Conservation (phyloP, 495 filamentous ascomycete species). For the Geoglossum glabrum region DNA sequence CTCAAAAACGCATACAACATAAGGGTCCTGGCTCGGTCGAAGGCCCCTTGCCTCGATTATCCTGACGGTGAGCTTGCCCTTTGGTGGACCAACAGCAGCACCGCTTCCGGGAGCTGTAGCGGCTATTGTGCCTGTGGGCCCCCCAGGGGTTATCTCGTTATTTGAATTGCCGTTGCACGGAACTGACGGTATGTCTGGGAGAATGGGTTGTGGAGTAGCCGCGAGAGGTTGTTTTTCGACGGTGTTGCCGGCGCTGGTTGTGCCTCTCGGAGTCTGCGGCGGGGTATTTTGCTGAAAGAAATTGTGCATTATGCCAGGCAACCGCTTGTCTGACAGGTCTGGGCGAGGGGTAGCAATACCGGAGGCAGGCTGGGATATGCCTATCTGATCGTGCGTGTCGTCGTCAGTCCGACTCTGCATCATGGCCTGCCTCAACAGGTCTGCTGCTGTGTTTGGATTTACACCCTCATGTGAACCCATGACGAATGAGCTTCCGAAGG, state of each 20-base stretch:
- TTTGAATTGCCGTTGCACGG: background rate
- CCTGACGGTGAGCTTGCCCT: constrained; percentile 76
- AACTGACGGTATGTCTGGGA: background rate
- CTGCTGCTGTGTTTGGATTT: background rate
- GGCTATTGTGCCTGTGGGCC: background rate
- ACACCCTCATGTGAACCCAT: constrained; percentile 2
- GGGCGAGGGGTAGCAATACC: constrained; percentile 76
- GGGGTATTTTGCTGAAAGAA: constrained; percentile 93
- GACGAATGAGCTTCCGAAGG: background rate
- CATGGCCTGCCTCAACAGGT: constrained; percentile 2
- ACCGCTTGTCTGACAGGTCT: constrained; percentile 64
- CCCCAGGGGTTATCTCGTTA: background rate
- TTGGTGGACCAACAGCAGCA: constrained; percentile 39
- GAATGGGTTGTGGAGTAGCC: constrained; percentile 13
- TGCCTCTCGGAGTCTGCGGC: constrained; percentile 66
- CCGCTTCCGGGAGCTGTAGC: constrained; percentile 11
- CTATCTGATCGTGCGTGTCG: constrained; percentile 3
- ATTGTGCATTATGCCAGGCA: constrained; percentile 71
- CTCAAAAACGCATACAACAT: constrained; percentile 92
- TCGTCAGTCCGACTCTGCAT: constrained; percentile 5
- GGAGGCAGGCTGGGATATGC: constrained; percentile 52
- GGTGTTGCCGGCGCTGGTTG: constrained; percentile 41
- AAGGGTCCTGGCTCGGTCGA: constrained; percentile 65
- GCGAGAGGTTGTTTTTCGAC: constrained; percentile 20
- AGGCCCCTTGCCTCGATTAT: constrained; percentile 70